Base-by-base conservation (phyloP, 176 grass and related monocot genomes). In the Ampelocalamus luodianensis region DNA sequence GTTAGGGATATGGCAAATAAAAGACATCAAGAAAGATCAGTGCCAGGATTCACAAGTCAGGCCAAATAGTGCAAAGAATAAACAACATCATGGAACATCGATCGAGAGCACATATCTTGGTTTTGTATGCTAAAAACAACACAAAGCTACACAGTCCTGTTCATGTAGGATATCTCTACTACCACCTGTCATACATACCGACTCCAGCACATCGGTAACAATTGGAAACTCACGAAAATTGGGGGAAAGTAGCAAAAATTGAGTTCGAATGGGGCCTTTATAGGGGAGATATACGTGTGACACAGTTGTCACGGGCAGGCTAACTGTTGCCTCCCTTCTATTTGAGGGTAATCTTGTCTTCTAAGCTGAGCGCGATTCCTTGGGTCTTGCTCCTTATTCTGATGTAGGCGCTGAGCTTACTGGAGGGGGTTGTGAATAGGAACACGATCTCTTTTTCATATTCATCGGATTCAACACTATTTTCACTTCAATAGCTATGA, bases 261-360 rank as follows among this genome's bases (percentile, higher is more conserved):
- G 43, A 74, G 39, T 65, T 53, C 68, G 14, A 56, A 55, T 65
- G 6, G 23, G 76, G 6, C n/a, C 6, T 68, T 48, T 46, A 54
- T 59, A 29, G 39, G 46, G 42, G 65, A 20, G 40, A 87, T 45
- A 75, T 75, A n/a, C 16, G 23, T 62, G 43, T 43, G 66, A 36
- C 68, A 63, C 20, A 3, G 61, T 77, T 11, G 64, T 36, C 63
- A 44, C 56, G 1, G 32, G 37, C 18, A 20, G 36, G 65, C 39
- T 83, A 91, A 68, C 68, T 77, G 55, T 58, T 89, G 10, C 85
- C 77, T 8, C 88, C 91, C 83, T 93, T 93, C 79, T 93, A 88
- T 80, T 93, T 93, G 74, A 93, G 82, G 79, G 91, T 93, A 70
- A 93, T 93, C 86, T 90, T 93, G 78, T 93, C 91, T 62, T 88